These are phyloP conservation scores for Oryza rufipogon DNA, from an alignment of 176 grass and related monocot genomes.

Conservation along the genomic window DNA sequence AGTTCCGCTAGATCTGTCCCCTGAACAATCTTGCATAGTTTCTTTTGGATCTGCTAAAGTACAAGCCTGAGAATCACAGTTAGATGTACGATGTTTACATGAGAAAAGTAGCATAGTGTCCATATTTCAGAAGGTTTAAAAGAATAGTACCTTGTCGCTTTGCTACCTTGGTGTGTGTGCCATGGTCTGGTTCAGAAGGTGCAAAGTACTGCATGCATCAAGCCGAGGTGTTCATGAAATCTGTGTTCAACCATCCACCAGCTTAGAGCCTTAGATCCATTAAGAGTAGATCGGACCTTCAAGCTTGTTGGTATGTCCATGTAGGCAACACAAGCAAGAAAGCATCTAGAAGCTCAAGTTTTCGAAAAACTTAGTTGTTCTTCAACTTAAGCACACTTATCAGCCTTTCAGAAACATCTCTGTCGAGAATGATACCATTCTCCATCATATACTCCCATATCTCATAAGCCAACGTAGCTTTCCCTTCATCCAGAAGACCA, in stretches of 20 bases:
- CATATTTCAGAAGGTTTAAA: slow-evolving; percentile 8
- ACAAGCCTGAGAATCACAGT: not conserved
- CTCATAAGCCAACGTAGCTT: slow-evolving; percentile 55
- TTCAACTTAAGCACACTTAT: slow-evolving; percentile 59
- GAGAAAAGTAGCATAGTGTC: slow-evolving; percentile 8
- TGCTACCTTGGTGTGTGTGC: not conserved
- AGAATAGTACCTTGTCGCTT: slow-evolving; percentile 32
- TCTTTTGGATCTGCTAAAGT: not conserved
- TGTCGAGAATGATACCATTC: slow-evolving; percentile 66
- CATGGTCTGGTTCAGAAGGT: slow-evolving; percentile 6
- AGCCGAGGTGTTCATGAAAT: not conserved
- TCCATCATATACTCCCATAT: slow-evolving; percentile 79
- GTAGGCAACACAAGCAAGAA: not conserved
- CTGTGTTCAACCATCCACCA: not conserved
- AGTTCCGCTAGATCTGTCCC: not conserved
- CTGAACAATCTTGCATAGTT: not conserved
- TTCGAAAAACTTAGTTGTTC: slow-evolving; percentile 34
- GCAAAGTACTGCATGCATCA: slow-evolving; percentile 6
- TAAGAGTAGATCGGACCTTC: not conserved
- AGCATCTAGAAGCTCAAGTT: slow-evolving; percentile 5
- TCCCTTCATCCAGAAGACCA: slow-evolving; percentile 68
- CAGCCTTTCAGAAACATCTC: slow-evolving; percentile 65
- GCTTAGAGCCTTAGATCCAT: not conserved
- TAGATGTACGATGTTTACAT: slow-evolving; percentile 6
- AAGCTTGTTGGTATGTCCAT: not conserved